Evolutionary conservation across 495 filamentous ascomycete species (phyloP).

Genomic region (Thozetella sp.): DNA sequence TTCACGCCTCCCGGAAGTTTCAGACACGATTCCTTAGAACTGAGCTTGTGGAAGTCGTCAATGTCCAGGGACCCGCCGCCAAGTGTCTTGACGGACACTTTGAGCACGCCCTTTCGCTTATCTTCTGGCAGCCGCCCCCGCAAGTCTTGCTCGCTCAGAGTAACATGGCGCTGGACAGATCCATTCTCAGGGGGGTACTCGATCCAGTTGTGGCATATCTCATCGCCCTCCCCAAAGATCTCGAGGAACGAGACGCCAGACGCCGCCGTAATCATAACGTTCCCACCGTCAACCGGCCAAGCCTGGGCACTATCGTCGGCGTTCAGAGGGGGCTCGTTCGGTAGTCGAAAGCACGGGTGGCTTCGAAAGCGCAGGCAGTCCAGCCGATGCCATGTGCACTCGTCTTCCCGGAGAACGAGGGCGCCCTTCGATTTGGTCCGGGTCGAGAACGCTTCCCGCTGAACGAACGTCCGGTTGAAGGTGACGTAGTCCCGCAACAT

Average conservation of each 20-base stretch:
- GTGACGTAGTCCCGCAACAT: conserved; percentile 87
- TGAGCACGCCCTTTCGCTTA: conserved; percentile 70
- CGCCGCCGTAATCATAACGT: conserved; percentile 75
- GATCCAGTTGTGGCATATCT: conserved; percentile 73
- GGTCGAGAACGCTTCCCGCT: conserved; percentile 79
- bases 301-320: conserved; percentile 81
- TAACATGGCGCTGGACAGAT: conserved; percentile 67
- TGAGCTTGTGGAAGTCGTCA: conserved; percentile 68
- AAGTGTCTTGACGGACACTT: conserved; percentile 71
- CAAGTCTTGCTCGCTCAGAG: conserved; percentile 75
- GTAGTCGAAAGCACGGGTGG: conserved; percentile 88
- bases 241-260: conserved; percentile 84
- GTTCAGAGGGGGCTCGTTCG: conserved; percentile 67
- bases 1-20: conserved; percentile 53
- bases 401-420: conserved; percentile 70
- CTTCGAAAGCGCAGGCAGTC: conserved; percentile 86
- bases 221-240: conserved; percentile 74
- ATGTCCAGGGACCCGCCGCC: conserved; percentile 73
- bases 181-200: conserved; percentile 71
- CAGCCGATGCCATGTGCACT: conserved; percentile 87
- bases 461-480: conserved; percentile 80
- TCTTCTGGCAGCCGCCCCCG: conserved; percentile 68
- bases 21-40: conserved; percentile 69
- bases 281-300: conserved; percentile 83
- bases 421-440: conserved; percentile 82